Conservation (phyloP, 345 rosid genomes). For the Citrus unshiu region DNA sequence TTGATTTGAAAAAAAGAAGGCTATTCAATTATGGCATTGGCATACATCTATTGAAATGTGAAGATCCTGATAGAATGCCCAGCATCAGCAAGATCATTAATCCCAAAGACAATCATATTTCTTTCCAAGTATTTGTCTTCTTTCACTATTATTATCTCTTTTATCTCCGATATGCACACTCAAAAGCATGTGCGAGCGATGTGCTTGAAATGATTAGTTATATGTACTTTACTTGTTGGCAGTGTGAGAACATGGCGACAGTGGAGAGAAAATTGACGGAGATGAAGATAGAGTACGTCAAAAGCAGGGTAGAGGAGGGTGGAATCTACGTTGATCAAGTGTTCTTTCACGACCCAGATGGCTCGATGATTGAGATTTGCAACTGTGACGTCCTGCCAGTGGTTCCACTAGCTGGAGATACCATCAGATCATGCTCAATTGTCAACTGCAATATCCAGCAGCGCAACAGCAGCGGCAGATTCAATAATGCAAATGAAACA, state of each 20-base stretch:
- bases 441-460: too few relatives aligned
- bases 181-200: too few relatives aligned
- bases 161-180: background rate
- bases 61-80: constrained; percentile 54
- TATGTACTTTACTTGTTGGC: background rate
- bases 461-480: too few relatives aligned
- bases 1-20: constrained; percentile 20
- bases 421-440: constrained; percentile 10
- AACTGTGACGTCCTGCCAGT: constrained; percentile 57
- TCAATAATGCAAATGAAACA: too few relatives aligned
- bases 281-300: constrained; percentile 40
- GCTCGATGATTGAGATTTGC: constrained; percentile 59
- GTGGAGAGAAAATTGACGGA: constrained; percentile 49
- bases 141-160: background rate
- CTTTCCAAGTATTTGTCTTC: constrained; percentile 61
- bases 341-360: constrained; percentile 68
- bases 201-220: background rate
- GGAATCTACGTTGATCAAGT: constrained; percentile 50
- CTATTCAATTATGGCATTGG: constrained; percentile 65
- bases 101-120: constrained; percentile 67
- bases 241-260: constrained; percentile 49
- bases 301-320: constrained; percentile 37
- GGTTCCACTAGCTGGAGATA: constrained; percentile 33
- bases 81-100: constrained; percentile 32
- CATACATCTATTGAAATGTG: constrained; percentile 51